A percentile compares a stretch with the other conserved stretches of the same genome.
Evolutionary conservation across 345 rosid genomes (phyloP).

Genomic region (Arabidopsis arenosa): DNA sequence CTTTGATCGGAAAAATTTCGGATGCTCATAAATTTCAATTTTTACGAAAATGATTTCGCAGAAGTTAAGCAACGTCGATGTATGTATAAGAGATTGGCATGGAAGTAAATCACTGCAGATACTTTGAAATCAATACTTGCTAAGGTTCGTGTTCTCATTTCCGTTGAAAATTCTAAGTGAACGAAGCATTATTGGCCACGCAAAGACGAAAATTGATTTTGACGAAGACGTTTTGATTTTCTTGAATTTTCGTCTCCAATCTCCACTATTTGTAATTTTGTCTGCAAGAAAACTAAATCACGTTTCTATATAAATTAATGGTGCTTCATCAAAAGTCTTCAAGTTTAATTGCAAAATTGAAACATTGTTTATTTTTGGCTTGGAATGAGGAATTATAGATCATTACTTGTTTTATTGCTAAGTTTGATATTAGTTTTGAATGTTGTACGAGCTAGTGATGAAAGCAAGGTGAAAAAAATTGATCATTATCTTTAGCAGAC

Average conservation of each 20-base stretch:
- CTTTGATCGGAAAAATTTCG: neutral
- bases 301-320: neutral
- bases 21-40: neutral
- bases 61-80: neutral
- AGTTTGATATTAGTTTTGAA: conserved; percentile 11
- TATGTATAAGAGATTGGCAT: neutral
- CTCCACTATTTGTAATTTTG: neutral
- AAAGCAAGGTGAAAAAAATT: conserved; percentile 31
- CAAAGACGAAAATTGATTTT: conserved; percentile 3
- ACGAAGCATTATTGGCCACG: neutral
- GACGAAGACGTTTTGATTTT: neutral
- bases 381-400: conserved; percentile 8
- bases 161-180: conserved; percentile 11
- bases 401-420: conserved; percentile 20
- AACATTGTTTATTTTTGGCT: neutral
- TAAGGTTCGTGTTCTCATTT: neutral
- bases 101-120: neutral
- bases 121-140: neutral
- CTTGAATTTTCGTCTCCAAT: neutral
- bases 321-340: neutral
- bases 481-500: too few relatives aligned
- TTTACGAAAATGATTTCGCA: neutral
- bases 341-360: neutral
- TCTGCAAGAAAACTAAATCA: conserved; percentile 11
- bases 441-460: conserved; percentile 11